Conservation (phyloP, 2,329 filamentous ascomycete genomes). For the Venturiaceae sp. region DNA sequence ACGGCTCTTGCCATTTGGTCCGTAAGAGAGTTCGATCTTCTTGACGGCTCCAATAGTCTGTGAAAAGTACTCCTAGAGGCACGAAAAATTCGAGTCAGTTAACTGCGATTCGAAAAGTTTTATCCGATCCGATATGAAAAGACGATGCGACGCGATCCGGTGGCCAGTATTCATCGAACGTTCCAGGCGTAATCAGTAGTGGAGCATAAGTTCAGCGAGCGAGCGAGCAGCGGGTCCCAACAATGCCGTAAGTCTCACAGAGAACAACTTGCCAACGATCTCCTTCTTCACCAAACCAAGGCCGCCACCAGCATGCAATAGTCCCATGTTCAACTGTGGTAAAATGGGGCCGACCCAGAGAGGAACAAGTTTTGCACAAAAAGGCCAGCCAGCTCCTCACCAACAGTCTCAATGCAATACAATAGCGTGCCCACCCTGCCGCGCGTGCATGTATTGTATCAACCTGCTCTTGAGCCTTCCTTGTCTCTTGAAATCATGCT, state of each 20-base stretch:
- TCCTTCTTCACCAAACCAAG: not conserved
- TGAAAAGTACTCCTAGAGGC: constrained; percentile 85
- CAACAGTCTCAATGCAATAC: too few species aligned
- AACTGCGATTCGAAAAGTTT: constrained; percentile 14
- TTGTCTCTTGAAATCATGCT: too few species aligned
- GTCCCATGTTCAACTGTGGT: not conserved
- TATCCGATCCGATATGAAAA: constrained; percentile 1
- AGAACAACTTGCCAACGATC: not conserved
- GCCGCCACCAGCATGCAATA: not conserved
- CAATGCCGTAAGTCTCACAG: not conserved
- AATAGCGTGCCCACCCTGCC: too few species aligned
- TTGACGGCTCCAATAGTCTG: constrained; percentile 85
- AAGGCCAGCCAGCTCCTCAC: not conserved
- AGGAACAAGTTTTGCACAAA: not conserved
- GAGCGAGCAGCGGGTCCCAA: not conserved
- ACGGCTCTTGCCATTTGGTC: constrained; percentile 81
- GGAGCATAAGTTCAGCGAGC: constrained; percentile 6
- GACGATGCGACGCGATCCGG: constrained; percentile 1
- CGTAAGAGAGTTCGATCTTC: constrained; percentile 84
- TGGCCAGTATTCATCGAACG: not conserved
- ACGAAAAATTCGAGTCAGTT: constrained; percentile 56
- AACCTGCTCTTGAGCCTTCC: too few species aligned
- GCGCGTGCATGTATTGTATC: too few species aligned
- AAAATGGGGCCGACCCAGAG: not conserved
- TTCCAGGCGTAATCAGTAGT: not conserved